These are phyloP conservation scores for Aspergillus spinulosporus DNA, from an alignment of 2,329 filamentous ascomycete genomes.

Conservation along the genomic window DNA sequence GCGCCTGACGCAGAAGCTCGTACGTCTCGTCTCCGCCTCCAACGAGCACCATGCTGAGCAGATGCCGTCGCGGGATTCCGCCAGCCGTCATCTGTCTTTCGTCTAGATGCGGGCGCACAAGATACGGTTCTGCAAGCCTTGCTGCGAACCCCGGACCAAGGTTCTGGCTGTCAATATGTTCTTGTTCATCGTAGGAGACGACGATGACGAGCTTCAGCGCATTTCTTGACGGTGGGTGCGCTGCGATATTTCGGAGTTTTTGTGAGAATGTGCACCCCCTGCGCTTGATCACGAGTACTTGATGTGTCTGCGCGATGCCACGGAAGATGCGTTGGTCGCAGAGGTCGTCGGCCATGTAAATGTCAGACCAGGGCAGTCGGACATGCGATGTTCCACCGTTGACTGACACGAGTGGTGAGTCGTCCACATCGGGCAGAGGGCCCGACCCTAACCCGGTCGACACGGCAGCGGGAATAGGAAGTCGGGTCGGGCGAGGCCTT, in stretches of 20 bases:
- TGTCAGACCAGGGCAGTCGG: constrained; percentile 65
- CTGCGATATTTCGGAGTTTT: constrained; percentile 83
- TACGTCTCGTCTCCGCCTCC: constrained; percentile 69
- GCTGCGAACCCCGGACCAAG: constrained; percentile 26
- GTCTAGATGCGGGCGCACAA: constrained; percentile 72
- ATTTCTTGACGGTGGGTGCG: constrained; percentile 61
- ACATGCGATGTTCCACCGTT: constrained; percentile 43
- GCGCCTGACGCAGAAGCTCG: constrained; percentile 61
- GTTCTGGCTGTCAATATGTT: constrained; percentile 16
- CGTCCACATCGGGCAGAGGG: constrained; percentile 65
- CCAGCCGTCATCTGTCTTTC: constrained; percentile 68
- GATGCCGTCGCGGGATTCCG: constrained; percentile 68
- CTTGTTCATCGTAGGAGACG: constrained; percentile 61
- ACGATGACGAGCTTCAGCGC: constrained; percentile 80
- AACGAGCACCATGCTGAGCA: constrained; percentile 81
- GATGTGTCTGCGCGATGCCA: constrained; percentile 57
- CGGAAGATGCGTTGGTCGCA: constrained; percentile 55
- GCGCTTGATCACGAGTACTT: constrained; percentile 78
- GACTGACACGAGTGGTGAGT: constrained; percentile 46
- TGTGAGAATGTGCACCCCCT: constrained; percentile 81
- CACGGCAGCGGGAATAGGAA: constrained; percentile 50
- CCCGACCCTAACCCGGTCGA: constrained; percentile 60
- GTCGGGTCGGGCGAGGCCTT: constrained; percentile 36
- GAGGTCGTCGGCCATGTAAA: constrained; percentile 74
- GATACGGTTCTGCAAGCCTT: constrained; percentile 37